Evolutionary conservation across 805 yeast genomes (phyloP).

Genomic region (Schwanniomyces yamadae): DNA sequence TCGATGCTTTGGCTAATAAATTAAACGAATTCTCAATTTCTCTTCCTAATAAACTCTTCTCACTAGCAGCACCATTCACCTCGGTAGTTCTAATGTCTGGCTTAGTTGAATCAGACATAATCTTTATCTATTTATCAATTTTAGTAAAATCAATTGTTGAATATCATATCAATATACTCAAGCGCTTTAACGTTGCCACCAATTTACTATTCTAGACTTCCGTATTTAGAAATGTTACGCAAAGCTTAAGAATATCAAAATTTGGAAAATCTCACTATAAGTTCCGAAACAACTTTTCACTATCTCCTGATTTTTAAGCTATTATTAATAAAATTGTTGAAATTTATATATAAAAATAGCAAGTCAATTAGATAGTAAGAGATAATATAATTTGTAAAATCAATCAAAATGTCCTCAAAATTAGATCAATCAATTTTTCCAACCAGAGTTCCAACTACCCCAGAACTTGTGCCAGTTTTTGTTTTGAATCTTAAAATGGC

Average conservation of each 20-base stretch:
- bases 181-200: constrained; percentile 11
- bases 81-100: constrained; percentile 21
- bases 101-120: constrained; percentile 6
- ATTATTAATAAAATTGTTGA: too few relatives aligned
- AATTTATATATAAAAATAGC: too few relatives aligned
- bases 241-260: too few relatives aligned
- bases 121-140: too few relatives aligned
- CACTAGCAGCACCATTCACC: constrained; percentile 9
- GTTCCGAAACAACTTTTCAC: too few relatives aligned
- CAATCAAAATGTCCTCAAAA: neutral
- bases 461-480: constrained; percentile 32
- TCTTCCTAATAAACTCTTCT: constrained; percentile 19
- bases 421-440: constrained; percentile 8
- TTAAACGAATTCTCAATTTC: constrained; percentile 45
- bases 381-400: too few relatives aligned
- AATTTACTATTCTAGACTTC: constrained; percentile 8
- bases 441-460: constrained; percentile 18
- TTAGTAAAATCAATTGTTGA: too few relatives aligned
- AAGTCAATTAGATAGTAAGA: too few relatives aligned
- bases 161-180: neutral
- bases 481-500: constrained; percentile 25
- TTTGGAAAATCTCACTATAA: too few relatives aligned
- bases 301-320: too few relatives aligned
- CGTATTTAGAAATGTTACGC: constrained; percentile 8
- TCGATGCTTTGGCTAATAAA: constrained; percentile 59